phyloP scores from a whole-genome alignment of 192 early-diverging fungal genomes.

The Gaertneriomyces sp. region DNA sequence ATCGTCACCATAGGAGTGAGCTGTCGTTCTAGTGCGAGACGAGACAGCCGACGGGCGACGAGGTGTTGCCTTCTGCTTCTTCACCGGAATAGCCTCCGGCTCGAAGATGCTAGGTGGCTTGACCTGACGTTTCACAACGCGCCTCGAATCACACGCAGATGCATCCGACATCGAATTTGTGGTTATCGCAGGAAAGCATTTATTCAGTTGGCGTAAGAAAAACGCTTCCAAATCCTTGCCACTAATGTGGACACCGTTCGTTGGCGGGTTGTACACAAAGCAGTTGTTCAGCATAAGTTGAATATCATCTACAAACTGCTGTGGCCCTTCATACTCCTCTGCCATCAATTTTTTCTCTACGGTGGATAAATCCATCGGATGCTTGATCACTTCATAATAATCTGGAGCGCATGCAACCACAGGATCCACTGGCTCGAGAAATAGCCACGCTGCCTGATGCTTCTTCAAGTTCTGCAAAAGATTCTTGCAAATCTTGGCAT shows the following conservation, averaged over 20 bases:
- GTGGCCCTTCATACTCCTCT: slow-evolving; percentile 45
- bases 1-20: not conserved
- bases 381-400: slow-evolving; percentile 62
- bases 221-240: slow-evolving; percentile 28
- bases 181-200: slow-evolving; percentile 26
- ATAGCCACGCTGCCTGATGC: slow-evolving; percentile 33
- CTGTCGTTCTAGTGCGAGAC: no score
- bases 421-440: slow-evolving; percentile 40
- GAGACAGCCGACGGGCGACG: slow-evolving; percentile 13
- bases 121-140: slow-evolving; percentile 20
- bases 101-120: slow-evolving; percentile 26
- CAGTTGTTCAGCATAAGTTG: slow-evolving; percentile 69
- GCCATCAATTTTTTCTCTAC: slow-evolving; percentile 51
- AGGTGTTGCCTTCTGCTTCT: slow-evolving; percentile 7
- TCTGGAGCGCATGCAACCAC: slow-evolving; percentile 50
- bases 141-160: slow-evolving; percentile 6
- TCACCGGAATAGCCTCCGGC: slow-evolving; percentile 8
- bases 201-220: slow-evolving; percentile 26
- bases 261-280: slow-evolving; percentile 66
- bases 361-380: slow-evolving; percentile 79
- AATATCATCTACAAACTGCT: slow-evolving; percentile 63
- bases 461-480: slow-evolving; percentile 23
- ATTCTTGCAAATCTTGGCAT: slow-evolving; percentile 17
- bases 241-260: slow-evolving; percentile 39
- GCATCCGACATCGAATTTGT: not conserved